phyloP scores from a whole-genome alignment of 768 basidiomycete genomes.

The Mycena chlorophos region DNA sequence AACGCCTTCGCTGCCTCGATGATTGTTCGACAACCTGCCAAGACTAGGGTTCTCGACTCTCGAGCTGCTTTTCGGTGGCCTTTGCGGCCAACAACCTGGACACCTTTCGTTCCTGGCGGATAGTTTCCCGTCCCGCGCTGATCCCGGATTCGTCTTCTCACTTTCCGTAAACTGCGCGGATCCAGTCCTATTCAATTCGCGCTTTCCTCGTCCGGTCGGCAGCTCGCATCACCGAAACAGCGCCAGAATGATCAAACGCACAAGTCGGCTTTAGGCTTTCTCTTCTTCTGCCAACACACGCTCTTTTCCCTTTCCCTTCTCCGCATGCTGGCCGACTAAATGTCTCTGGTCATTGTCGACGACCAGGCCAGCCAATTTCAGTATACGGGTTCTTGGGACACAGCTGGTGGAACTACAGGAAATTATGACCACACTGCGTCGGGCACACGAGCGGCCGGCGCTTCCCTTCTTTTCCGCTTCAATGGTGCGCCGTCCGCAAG shows the following conservation, averaged over 20 bases:
- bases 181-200: no score
- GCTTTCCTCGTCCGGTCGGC: no score
- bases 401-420: constrained; percentile 3
- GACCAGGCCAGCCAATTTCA: constrained; percentile 20
- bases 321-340: constrained; percentile 19
- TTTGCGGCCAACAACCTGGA: no score
- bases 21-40: no score
- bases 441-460: constrained; percentile 18
- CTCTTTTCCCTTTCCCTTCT: background rate
- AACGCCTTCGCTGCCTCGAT: no score
- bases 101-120: no score
- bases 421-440: constrained; percentile 24
- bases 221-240: constrained; percentile 2
- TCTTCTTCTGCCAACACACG: background rate
- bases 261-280: background rate
- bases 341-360: constrained; percentile 20
- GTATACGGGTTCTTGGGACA: constrained; percentile 21
- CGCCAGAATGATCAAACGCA: background rate
- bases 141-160: no score
- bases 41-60: no score
- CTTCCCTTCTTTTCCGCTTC: constrained; percentile 24
- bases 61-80: no score
- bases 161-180: no score
- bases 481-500: constrained; percentile 16
- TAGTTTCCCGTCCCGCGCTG: no score